Evolutionary conservation across 2,329 filamentous ascomycete genomes (phyloP), one percentile per base, ranked within the genome.

Genomic region (Eurotiales sp.): DNA sequence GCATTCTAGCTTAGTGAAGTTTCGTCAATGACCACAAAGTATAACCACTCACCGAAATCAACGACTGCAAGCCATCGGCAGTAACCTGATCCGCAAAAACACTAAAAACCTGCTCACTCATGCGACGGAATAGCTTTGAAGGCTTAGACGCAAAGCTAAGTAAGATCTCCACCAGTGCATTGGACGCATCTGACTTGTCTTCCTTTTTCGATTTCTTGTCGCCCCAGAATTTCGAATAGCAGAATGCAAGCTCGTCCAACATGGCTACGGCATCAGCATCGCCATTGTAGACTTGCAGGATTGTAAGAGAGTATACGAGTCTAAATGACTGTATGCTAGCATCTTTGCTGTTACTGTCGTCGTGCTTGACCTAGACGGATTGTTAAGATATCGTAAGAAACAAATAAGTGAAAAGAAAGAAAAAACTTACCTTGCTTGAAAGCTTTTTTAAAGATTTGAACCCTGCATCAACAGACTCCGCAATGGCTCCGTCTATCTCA

Each of bases 261-360:
- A 93, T 85, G 44, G 86, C 84, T 19, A 96, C 80, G 0, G 90
- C 88, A 64, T 97, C 93, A 0, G 87, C 78, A 53, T 96, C 90
- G 21, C 90, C 88, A 61, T 92, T 91, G 72, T 96, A 96, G 8
- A 96, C 79, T 67, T 96, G 90, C 50, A 97, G 77, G 12, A 96
- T 81, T 0, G 90, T 87, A 47, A 96, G 80, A 0, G 89, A 85
- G 65, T 95, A 90, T 1, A 97, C 79, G 30, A 96, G 77, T 17
- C 86, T 85, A 52, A 96, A 80, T 0, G 88, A 87, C 54, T 84
- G 83, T 96, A 80, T 0, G 87, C 87, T 55, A 83, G 83, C 14
- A 75, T 75, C 47, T 63, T 50, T 53, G 41, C n/a, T 14, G 44
- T 64, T 60, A 21, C 61, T 81, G 25, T 76, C 75, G 19, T 77